These are phyloP conservation scores for Xylaria bambusicola DNA, from an alignment of 495 filamentous ascomycete genomes.

Conservation along the genomic window DNA sequence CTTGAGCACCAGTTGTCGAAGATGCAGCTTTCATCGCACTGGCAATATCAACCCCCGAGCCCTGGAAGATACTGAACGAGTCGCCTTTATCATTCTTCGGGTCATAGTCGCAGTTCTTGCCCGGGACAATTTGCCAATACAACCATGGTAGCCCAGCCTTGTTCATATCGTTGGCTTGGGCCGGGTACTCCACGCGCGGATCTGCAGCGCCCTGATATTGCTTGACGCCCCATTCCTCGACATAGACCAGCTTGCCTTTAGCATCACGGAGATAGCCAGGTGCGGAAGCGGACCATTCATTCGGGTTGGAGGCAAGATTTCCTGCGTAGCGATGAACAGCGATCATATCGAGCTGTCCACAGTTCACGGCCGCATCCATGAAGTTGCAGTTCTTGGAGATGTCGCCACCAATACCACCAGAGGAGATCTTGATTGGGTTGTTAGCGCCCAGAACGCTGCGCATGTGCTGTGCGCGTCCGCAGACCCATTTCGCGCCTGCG, in stretches of 20 bases:
- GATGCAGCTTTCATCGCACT: constrained; percentile 25
- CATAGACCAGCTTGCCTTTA: constrained; percentile 31
- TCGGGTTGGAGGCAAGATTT: constrained; percentile 15
- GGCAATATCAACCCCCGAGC: constrained; percentile 20
- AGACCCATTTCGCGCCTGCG: constrained; percentile 37
- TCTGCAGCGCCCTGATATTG: constrained; percentile 12
- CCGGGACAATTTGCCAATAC: constrained; percentile 32
- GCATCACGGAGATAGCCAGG: constrained; percentile 19
- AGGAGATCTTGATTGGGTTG: constrained; percentile 31
- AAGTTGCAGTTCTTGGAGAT: constrained; percentile 29
- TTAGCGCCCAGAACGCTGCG: constrained; percentile 19
- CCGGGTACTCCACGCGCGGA: constrained; percentile 25
- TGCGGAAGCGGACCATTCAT: constrained; percentile 21
- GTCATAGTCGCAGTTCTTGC: constrained; percentile 25
- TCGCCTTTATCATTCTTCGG: constrained; percentile 20
- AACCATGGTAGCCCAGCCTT: constrained; percentile 25
- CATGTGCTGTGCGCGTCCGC: constrained; percentile 31
- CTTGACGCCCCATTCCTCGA: constrained; percentile 34
- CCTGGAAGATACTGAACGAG: constrained; percentile 26
- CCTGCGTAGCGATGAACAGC: constrained; percentile 32
- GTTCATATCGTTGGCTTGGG: constrained; percentile 29
- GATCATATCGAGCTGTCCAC: constrained; percentile 29
- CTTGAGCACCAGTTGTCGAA: constrained; percentile 18
- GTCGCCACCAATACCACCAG: constrained; percentile 33
- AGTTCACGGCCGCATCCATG: constrained; percentile 23